phyloP scores from a whole-genome alignment of 192 early-diverging fungal species.

The Rhizoclosmatium globosum region DNA sequence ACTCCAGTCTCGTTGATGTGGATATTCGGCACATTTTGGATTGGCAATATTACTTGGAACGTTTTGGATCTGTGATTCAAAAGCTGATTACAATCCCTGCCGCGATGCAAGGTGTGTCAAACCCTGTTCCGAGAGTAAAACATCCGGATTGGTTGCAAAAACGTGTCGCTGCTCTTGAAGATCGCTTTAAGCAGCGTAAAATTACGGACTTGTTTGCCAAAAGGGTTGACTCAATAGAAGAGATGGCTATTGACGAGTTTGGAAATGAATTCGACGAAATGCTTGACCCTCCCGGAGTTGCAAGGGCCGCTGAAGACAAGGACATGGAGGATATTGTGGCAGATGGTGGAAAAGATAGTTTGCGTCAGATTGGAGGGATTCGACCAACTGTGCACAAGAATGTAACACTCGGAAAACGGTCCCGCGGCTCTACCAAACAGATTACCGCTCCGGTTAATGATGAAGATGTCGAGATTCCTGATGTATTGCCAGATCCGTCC shows the following conservation, averaged over 20 bases:
- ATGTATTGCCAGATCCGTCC: slow-evolving; percentile 69
- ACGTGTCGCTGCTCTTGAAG: slow-evolving; percentile 76
- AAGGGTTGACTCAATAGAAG: slow-evolving; percentile 8
- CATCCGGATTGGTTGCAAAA: slow-evolving; percentile 97
- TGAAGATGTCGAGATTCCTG: slow-evolving; percentile 46
- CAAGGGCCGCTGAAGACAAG: slow-evolving; percentile 7
- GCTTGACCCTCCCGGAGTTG: neutral
- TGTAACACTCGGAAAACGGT: slow-evolving; percentile 28
- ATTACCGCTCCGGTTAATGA: slow-evolving; percentile 47
- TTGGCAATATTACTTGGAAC: slow-evolving; percentile 97
- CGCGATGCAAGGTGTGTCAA: slow-evolving; percentile 92
- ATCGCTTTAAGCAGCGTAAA: slow-evolving; percentile 82
- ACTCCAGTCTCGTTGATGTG: slow-evolving; percentile 70
- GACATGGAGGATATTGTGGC: slow-evolving; percentile 53
- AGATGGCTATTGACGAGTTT: slow-evolving; percentile 32
- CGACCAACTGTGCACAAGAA: slow-evolving; percentile 46
- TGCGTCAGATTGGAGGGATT: slow-evolving; percentile 21
- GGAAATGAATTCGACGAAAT: slow-evolving; percentile 14
- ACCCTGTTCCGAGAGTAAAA: slow-evolving; percentile 90
- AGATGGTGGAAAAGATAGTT: neutral
- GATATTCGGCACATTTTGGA: slow-evolving; percentile 94
- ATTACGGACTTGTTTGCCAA: slow-evolving; percentile 86
- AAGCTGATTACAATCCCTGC: slow-evolving; percentile 99
- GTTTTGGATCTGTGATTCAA: slow-evolving; percentile 94
- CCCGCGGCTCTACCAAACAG: neutral